phyloP scores from a whole-genome alignment of 2,329 filamentous ascomycete species.

The Calonectria fujianensis region DNA sequence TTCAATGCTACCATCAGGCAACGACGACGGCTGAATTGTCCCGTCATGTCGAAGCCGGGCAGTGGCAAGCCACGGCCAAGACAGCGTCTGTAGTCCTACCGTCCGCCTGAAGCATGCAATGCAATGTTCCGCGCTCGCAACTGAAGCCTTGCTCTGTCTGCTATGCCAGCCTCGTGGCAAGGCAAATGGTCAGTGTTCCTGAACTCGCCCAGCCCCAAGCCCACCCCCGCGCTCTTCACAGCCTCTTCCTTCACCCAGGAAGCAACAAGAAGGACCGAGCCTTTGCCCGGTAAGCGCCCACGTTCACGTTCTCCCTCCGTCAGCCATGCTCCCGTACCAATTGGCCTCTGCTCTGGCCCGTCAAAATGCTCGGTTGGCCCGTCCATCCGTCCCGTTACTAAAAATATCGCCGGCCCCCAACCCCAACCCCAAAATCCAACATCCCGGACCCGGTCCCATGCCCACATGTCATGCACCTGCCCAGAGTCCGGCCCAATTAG shows the following conservation, averaged over 20 bases:
- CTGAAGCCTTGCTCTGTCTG: background rate
- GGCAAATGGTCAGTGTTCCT: conserved; percentile 9
- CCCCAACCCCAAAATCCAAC: conserved; percentile 30
- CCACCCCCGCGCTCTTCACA: conserved; percentile 21
- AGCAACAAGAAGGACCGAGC: conserved; percentile 10
- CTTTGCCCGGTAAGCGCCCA: conserved; percentile 23
- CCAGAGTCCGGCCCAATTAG: conserved; percentile 47
- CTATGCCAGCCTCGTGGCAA: conserved; percentile 28
- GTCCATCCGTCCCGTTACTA: conserved; percentile 41
- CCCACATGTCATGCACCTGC: conserved; percentile 49
- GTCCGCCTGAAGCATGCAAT: background rate
- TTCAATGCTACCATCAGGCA: conserved; percentile 29
- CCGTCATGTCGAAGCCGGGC: background rate
- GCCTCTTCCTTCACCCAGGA: conserved; percentile 31
- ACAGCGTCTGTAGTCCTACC: background rate
- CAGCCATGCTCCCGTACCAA: conserved; percentile 8
- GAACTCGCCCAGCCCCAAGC: background rate
- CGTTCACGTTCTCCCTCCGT: conserved; percentile 12
- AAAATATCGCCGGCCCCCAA: conserved; percentile 36
- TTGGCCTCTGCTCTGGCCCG: background rate
- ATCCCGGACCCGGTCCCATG: conserved; percentile 34
- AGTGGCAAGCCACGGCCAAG: background rate
- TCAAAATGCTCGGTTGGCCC: conserved; percentile 17
- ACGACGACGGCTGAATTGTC: background rate
- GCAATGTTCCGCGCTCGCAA: background rate